Evolutionary conservation across 306 rosid genomes (phyloP), one percentile per base, ranked within the genome.

Genomic region (Glycyrrhiza uralensis): DNA sequence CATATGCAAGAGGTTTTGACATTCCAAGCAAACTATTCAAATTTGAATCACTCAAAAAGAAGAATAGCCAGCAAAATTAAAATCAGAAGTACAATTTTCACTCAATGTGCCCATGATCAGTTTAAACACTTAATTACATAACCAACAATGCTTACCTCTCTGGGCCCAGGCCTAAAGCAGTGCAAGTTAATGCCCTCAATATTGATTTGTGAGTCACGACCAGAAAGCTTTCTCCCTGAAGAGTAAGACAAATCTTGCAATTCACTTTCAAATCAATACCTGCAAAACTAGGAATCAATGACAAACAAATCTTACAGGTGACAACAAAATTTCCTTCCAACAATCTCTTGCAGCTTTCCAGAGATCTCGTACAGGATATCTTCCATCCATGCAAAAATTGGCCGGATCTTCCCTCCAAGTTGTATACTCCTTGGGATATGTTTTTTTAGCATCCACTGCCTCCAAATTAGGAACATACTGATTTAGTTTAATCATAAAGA

Each of bases 351-450:
- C 86, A 10, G 84, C 83, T 62, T 32, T 51, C 96, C 92, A 88
- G 8, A 90, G 83, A 80, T 81, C 83, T 83, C 66, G 84, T 13
- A 86, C 52, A 7, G 96, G 96, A 69, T 79, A 85, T 72, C 80
- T 74, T 42, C 85, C 92, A 71, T 88, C 83, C 72, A 90, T 82
- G 12, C 6, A 12, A 72, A 90, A 86, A 77, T 80, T 83, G 60
- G 96, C 87, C 24, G 94, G 96, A 58, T 90, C 92, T 80, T 88
- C 96, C 67, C 96, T 83, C 96, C 94, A 90, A 15, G 64, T 54
- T 23, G 50, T 79, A 59, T 88, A 88, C 84, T 88, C 89, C 72
- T 86, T 76, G 6, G 82, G 17, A 74, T 78, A 82, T 69, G 78
- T 69, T 78, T 49, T 23, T 83, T 62, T 82, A 68, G 86, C 86